phyloP scores from a whole-genome alignment of 768 basidiomycete genomes.

The Chlorophyllum brunneum region DNA sequence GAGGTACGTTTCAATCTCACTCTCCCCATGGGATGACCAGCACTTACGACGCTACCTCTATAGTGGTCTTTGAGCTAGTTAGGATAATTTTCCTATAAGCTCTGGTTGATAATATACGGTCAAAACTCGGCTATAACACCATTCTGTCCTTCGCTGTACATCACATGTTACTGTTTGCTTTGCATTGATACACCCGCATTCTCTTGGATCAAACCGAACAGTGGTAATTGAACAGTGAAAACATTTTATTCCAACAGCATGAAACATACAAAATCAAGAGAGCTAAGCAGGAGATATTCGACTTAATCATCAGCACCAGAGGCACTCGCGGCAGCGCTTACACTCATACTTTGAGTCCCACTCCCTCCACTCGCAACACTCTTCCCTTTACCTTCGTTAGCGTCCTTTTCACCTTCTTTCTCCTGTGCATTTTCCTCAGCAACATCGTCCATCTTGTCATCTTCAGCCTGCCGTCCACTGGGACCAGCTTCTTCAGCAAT shows the following conservation, averaged over 20 bases:
- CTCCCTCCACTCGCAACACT: constrained; percentile 32
- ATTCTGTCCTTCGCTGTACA: neutral
- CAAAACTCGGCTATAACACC: neutral
- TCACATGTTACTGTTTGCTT: neutral
- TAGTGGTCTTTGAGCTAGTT: constrained; percentile 73
- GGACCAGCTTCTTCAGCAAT: constrained; percentile 21
- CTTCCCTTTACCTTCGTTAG: constrained; percentile 30
- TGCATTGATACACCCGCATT: neutral
- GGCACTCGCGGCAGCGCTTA: constrained; percentile 45
- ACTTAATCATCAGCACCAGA: constrained; percentile 46
- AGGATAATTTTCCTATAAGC: constrained; percentile 61
- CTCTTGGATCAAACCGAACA: too few species aligned
- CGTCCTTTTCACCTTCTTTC: neutral
- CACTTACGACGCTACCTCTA: neutral
- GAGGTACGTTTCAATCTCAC: constrained; percentile 48
- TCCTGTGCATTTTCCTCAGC: neutral
- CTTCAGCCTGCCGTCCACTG: constrained; percentile 15
- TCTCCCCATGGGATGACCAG: neutral
- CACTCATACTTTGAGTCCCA: constrained; percentile 59
- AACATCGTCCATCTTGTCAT: constrained; percentile 18
- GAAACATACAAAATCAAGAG: neutral
- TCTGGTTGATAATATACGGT: neutral
- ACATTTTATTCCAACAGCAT: neutral
- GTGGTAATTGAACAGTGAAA: neutral
- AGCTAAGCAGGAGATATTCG: too few species aligned